Evolutionary conservation across 2,329 filamentous ascomycete species (phyloP).

Genomic region (Teratosphaeria viscida): DNA sequence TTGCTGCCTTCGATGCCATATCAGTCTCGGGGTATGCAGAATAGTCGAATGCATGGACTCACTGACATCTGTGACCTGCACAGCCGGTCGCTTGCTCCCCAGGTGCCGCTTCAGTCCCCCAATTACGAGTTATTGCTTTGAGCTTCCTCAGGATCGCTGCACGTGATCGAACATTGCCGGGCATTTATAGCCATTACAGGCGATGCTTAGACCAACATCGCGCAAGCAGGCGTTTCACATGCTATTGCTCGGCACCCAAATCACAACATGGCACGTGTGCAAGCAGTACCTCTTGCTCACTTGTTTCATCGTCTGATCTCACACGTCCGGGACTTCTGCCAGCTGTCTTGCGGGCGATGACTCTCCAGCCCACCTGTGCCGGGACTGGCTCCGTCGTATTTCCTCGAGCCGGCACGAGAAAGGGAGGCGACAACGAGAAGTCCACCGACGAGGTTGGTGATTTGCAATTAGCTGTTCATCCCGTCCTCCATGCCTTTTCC

Average conservation of each 20-base stretch:
- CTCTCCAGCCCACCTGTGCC: neutral
- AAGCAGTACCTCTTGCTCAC: neutral
- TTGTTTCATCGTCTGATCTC: neutral
- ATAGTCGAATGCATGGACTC: neutral
- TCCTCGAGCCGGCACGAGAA: neutral
- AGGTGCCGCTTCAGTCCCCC: neutral
- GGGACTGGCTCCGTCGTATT: neutral
- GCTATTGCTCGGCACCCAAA: neutral
- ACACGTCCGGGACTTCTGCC: neutral
- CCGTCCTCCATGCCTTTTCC: neutral
- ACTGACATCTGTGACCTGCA: neutral
- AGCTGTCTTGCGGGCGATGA: neutral
- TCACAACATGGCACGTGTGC: neutral
- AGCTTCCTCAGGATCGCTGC: no score
- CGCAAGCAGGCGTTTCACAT: neutral
- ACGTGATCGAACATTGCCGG: no score
- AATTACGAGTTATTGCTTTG: neutral
- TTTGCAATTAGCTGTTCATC: neutral
- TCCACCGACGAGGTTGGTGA: no score
- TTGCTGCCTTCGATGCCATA: neutral
- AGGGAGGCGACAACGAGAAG: neutral
- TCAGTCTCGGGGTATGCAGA: neutral
- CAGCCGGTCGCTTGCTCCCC: neutral
- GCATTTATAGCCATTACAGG: neutral
- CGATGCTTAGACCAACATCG: neutral